Evolutionary conservation across 805 yeast species (phyloP).

Genomic region (Candida sanyiensis): DNA sequence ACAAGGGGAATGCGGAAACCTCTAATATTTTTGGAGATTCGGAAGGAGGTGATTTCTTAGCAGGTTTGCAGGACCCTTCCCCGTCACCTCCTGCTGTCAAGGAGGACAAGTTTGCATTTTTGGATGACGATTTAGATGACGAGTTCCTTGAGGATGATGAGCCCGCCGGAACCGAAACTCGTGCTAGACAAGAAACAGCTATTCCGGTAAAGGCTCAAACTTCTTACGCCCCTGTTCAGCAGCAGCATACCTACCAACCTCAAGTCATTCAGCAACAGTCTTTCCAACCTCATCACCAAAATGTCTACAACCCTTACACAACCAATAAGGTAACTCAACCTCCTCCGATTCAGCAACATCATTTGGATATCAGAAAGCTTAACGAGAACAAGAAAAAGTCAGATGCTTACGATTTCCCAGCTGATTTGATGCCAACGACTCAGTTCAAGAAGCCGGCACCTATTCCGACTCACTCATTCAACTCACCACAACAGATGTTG

Average conservation of each 20-base stretch:
- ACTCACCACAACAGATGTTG: slow-evolving; percentile 1
- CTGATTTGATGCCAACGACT: slow-evolving; percentile 41
- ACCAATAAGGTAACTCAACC: slow-evolving; percentile 10
- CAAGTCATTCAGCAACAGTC: not conserved
- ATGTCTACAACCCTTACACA: not conserved
- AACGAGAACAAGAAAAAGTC: slow-evolving; percentile 50
- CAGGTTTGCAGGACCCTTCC: not conserved
- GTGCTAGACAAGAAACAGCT: slow-evolving; percentile 25
- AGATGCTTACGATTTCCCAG: slow-evolving; percentile 77
- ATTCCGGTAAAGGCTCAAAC: no score
- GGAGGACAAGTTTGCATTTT: slow-evolving; percentile 14
- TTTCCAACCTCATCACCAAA: no score
- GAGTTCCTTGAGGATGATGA: slow-evolving; percentile 29
- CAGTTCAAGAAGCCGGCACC: slow-evolving; percentile 6
- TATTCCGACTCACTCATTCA: slow-evolving; percentile 6
- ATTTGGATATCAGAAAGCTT: slow-evolving; percentile 29
- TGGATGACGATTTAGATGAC: slow-evolving; percentile 23
- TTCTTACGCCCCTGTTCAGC: no score
- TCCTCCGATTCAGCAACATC: slow-evolving; percentile 10
- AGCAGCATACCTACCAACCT: no score
- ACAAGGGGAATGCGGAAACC: not conserved
- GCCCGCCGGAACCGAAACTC: no score
- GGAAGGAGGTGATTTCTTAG: not conserved
- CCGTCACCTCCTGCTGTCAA: not conserved
- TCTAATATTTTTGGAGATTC: not conserved